Conservation (phyloP, 495 filamentous ascomycete species). For the Jackrogersella minutella region DNA sequence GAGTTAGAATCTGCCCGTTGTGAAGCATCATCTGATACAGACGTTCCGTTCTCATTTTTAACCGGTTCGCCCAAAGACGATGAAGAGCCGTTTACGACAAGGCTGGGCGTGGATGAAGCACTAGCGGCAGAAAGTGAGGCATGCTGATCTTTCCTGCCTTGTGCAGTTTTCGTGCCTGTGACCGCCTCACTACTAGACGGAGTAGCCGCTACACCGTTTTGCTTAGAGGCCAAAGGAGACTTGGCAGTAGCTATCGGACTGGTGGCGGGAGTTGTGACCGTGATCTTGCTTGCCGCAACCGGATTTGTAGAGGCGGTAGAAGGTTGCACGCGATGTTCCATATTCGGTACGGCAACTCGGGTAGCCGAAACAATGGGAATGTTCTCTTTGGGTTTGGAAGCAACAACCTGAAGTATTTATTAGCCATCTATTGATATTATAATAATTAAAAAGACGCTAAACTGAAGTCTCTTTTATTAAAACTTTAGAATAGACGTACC, state of each 20-base stretch:
- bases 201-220: slow-evolving; percentile 23
- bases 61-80: slow-evolving; percentile 41
- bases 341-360: slow-evolving; percentile 41
- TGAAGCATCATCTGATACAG: slow-evolving; percentile 57
- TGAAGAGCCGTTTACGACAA: slow-evolving; percentile 61
- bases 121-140: slow-evolving; percentile 31
- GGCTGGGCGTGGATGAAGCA: slow-evolving; percentile 51
- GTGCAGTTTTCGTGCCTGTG: slow-evolving; percentile 45
- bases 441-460: neutral
- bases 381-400: slow-evolving; percentile 59
- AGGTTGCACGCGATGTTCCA: slow-evolving; percentile 40
- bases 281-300: slow-evolving; percentile 16
- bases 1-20: slow-evolving; percentile 70
- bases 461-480: neutral
- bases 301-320: slow-evolving; percentile 17
- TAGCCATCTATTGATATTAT: slow-evolving; percentile 1
- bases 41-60: slow-evolving; percentile 50
- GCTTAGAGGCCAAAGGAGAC: slow-evolving; percentile 22
- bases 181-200: slow-evolving; percentile 6
- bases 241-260: slow-evolving; percentile 31
- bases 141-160: slow-evolving; percentile 50
- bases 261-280: slow-evolving; percentile 18
- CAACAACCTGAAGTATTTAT: slow-evolving; percentile 57
- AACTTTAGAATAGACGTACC: slow-evolving; percentile 50
- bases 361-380: slow-evolving; percentile 43